Percentiles rank a stretch among this genome's conserved stretches.
Conservation (phyloP, 1,284 basidiomycete species). For the Ustilago nuda region DNA sequence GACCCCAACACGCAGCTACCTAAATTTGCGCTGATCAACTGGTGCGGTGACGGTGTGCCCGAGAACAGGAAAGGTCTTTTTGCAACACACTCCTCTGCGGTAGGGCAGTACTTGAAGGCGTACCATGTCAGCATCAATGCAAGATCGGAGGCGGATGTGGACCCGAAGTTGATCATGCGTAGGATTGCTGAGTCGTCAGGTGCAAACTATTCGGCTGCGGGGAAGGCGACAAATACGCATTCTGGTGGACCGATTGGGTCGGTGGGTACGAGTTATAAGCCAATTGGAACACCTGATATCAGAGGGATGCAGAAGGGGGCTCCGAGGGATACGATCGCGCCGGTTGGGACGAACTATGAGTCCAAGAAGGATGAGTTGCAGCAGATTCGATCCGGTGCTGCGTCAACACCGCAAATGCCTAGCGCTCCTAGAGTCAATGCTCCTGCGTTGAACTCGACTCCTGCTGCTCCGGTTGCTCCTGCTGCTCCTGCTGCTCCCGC, state of each 20-base stretch:
- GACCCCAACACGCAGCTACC: constrained; percentile 90
- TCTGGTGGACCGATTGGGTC: constrained; percentile 59
- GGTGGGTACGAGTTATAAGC: constrained; percentile 64
- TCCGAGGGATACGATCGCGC: constrained; percentile 58
- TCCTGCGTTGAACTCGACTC: constrained; percentile 39
- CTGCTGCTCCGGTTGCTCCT: constrained; percentile 20
- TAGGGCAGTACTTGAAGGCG: constrained; percentile 83
- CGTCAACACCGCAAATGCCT: constrained; percentile 28
- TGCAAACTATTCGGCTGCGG: constrained; percentile 80
- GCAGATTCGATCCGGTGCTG: constrained; percentile 57
- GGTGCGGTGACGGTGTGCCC: constrained; percentile 93
- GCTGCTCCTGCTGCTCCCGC: constrained; percentile 24
- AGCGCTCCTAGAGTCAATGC: constrained; percentile 33
- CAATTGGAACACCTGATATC: constrained; percentile 67
- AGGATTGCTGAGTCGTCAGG: constrained; percentile 90
- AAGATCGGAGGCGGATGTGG: constrained; percentile 80
- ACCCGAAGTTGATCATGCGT: constrained; percentile 74
- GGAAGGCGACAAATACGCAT: constrained; percentile 64
- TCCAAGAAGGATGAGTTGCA: constrained; percentile 63
- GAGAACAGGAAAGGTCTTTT: constrained; percentile 92
- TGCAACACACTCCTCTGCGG: constrained; percentile 83
- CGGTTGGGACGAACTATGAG: constrained; percentile 63
- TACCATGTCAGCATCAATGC: constrained; percentile 90
- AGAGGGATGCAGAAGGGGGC: constrained; percentile 59
- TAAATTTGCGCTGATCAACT: constrained; percentile 84